Conservation (phyloP, 73 alveolate genomes). For the Paramecium caudatum region DNA sequence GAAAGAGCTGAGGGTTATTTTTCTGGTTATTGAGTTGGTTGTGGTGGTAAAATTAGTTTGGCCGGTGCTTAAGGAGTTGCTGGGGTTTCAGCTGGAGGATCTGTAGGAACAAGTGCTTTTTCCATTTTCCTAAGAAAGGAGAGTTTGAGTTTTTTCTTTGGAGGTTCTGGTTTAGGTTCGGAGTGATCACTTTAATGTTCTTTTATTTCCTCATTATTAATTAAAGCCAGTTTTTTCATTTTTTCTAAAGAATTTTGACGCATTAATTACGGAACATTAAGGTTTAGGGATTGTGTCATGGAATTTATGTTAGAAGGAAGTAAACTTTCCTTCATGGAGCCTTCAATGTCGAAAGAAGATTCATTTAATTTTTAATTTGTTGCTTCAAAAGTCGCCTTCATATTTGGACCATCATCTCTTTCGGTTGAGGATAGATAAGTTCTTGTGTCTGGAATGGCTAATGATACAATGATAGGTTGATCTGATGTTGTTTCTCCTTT, state of each 20-base stretch:
- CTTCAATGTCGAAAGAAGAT: conserved; percentile 47
- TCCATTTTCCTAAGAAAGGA: conserved; percentile 44
- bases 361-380: conserved; percentile 56
- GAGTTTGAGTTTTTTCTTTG: conserved; percentile 49
- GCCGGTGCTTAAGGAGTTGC: conserved; percentile 11
- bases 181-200: conserved; percentile 14
- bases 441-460: conserved; percentile 50
- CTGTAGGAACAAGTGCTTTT: conserved; percentile 27
- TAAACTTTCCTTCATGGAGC: conserved; percentile 56
- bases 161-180: conserved; percentile 28
- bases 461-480: background rate
- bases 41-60: background rate
- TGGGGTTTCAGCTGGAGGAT: conserved; percentile 39
- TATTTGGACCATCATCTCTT: conserved; percentile 60
- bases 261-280: conserved; percentile 8
- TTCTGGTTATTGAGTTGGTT: background rate
- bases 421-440: background rate
- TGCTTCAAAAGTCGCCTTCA: conserved; percentile 6
- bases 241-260: conserved; percentile 40
- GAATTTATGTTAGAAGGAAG: background rate
- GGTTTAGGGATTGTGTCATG: conserved; percentile 22
- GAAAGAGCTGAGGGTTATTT: background rate
- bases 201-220: background rate
- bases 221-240: background rate
- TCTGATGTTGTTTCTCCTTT: conserved; percentile 21